Evolutionary conservation across 2,329 filamentous ascomycete species (phyloP).

Genomic region (Reticulascus tulasneorum): DNA sequence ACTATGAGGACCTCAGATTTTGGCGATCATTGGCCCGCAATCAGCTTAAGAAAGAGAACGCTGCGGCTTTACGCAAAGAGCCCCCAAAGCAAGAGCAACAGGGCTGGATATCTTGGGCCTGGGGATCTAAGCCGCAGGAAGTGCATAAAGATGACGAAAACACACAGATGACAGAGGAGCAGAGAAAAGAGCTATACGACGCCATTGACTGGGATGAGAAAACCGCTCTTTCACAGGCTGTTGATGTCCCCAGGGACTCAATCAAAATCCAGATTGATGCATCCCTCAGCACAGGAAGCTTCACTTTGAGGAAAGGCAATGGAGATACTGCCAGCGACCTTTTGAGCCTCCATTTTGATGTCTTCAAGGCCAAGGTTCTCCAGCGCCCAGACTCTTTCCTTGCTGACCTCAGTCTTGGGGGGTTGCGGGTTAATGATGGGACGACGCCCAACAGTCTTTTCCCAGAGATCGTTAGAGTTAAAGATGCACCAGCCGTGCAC

Average conservation of each 20-base stretch:
- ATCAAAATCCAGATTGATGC: slow-evolving; percentile 91
- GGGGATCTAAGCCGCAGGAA: slow-evolving; percentile 69
- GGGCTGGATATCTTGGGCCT: slow-evolving; percentile 88
- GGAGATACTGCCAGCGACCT: slow-evolving; percentile 77
- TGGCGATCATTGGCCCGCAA: slow-evolving; percentile 94
- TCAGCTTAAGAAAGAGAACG: slow-evolving; percentile 91
- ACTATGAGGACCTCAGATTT: slow-evolving; percentile 93
- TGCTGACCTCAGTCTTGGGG: slow-evolving; percentile 83
- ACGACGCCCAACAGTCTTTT: slow-evolving; percentile 89
- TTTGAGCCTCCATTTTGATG: slow-evolving; percentile 87
- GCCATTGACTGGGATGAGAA: slow-evolving; percentile 99
- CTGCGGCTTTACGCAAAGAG: slow-evolving; percentile 72
- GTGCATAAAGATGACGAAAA: slow-evolving; percentile 67
- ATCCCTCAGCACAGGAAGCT: slow-evolving; percentile 91
- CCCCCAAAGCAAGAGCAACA: slow-evolving; percentile 60
- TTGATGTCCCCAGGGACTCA: slow-evolving; percentile 86
- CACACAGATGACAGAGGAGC: slow-evolving; percentile 87
- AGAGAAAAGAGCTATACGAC: slow-evolving; percentile 93
- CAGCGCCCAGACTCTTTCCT: slow-evolving; percentile 89
- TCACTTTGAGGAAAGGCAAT: slow-evolving; percentile 83
- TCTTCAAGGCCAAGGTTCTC: slow-evolving; percentile 85
- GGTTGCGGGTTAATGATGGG: slow-evolving; percentile 90
- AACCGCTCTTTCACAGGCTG: slow-evolving; percentile 76
- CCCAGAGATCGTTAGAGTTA: slow-evolving; percentile 92
- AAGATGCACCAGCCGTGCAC: slow-evolving; percentile 65